Conservation (phyloP, 2,329 filamentous ascomycete genomes). For the Microcyclosporella mali region DNA sequence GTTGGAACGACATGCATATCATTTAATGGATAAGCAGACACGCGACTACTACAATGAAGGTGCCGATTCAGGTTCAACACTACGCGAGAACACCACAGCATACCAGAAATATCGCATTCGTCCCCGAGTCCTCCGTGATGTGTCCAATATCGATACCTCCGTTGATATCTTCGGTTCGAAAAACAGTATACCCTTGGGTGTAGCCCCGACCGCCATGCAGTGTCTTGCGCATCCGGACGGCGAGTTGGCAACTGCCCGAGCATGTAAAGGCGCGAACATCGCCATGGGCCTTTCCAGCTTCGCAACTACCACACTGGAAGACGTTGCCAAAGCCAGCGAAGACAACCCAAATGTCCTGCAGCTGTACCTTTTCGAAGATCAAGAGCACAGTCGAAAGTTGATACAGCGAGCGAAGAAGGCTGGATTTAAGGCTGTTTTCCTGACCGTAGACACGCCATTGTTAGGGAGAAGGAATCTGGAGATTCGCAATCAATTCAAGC, state of each 20-base stretch:
- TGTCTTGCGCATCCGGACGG: constrained; percentile 49
- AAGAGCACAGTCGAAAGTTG: constrained; percentile 42
- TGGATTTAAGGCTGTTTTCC: constrained; percentile 51
- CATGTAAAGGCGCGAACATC: constrained; percentile 40
- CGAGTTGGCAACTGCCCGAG: constrained; percentile 46
- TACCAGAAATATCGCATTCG: constrained; percentile 44
- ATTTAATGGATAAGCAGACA: constrained; percentile 36
- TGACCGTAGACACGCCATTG: constrained; percentile 52
- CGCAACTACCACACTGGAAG: constrained; percentile 46
- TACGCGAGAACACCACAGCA: constrained; percentile 47
- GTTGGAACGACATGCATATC: constrained; percentile 34
- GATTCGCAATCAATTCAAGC: constrained; percentile 48
- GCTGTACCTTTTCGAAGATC: constrained; percentile 49
- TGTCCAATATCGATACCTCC: constrained; percentile 36
- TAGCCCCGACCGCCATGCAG: constrained; percentile 51
- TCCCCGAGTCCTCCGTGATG: constrained; percentile 36
- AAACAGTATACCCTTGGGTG: constrained; percentile 47
- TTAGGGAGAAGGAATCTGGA: constrained; percentile 51
- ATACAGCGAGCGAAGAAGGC: constrained; percentile 32
- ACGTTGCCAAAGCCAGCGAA: constrained; percentile 41
- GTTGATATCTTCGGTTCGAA: constrained; percentile 42
- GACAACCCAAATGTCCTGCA: constrained; percentile 49
- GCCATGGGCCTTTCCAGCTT: constrained; percentile 48
- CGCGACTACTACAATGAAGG: constrained; percentile 37
- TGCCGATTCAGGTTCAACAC: constrained; percentile 32